Base-by-base conservation (phyloP, 202 grass and related monocot species). In the Hordeum pubiflorum region DNA sequence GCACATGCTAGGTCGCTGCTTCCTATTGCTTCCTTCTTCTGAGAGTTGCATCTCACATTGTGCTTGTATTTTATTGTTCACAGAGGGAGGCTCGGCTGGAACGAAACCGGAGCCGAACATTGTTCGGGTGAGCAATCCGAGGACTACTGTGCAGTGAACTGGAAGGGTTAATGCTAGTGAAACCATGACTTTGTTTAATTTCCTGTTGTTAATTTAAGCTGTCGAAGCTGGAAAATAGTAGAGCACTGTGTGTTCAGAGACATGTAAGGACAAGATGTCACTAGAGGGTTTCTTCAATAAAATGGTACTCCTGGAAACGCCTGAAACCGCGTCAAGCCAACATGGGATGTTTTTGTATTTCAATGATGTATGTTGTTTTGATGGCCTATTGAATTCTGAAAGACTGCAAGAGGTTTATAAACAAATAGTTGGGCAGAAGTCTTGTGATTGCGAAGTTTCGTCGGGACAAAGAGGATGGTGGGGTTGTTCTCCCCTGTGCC, bases 71-170 rank as follows among this genome's bases (percentile, higher is more conserved):
- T 76, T 13, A 32, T 68, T 79, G 10, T 73, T 65, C 46, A 59
- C 87, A 97, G 94, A 97, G 94, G 66, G 87, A 91, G 87, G 91
- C 89, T 84, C 86, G 94, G 33, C 82, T 97, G 0, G 94, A 97
- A 62, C 75, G 89, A n/a, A 97, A 97, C 74, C 66, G 83, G 64
- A 89, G 58, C 9, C 82, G 84, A 31, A 93, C 94, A 32, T 61
- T 97, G 58, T 97, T 97, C 13, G 77, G 85, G 24, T 76, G 62
- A 76, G 23, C 6, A 23, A 74, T 69, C 10, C 3, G 24, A 52
- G 21, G 27, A 56, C 2, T 55, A 6, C 63, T 64, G 41, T 57
- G 59, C 69, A 79, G 82, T 79, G 77, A 87, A 60, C 23, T 7
- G 11, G 17, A 32, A 63, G 18, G 59, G 13, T 32, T 74, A 12